Evolutionary conservation across 108 stramenopile species (phyloP).

Genomic region (Cyclotella sp.): DNA sequence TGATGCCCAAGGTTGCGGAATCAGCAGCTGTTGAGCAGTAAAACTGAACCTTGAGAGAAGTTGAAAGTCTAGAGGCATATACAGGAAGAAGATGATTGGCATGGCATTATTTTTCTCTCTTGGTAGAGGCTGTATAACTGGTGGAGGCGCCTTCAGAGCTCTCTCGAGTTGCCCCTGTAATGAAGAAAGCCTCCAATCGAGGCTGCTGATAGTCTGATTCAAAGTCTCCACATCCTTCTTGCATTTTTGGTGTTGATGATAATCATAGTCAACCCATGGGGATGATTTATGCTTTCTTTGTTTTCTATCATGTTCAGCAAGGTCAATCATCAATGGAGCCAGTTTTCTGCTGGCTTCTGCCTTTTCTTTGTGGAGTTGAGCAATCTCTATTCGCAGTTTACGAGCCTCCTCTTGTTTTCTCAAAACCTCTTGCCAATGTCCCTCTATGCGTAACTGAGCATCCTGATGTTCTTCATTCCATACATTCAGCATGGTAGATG

Average conservation of each 20-base stretch:
- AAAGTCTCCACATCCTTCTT: not conserved
- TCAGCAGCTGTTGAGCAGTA: constrained; percentile 46
- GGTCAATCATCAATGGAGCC: constrained; percentile 2
- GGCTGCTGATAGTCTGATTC: not conserved
- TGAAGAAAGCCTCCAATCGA: constrained; percentile 12
- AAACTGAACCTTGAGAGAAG: constrained; percentile 49
- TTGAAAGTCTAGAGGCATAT: constrained; percentile 48
- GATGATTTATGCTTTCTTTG: not conserved
- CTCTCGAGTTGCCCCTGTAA: constrained; percentile 5
- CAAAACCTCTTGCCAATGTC: constrained; percentile 44
- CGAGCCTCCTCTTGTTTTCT: constrained; percentile 21
- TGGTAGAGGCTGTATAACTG: constrained; percentile 48
- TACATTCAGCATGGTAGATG: constrained; percentile 18
- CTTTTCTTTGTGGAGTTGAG: not conserved
- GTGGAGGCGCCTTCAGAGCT: constrained; percentile 26
- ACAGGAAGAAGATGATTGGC: constrained; percentile 49
- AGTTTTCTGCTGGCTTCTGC: constrained; percentile 21
- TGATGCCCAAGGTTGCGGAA: constrained; percentile 29
- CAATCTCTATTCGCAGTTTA: constrained; percentile 19
- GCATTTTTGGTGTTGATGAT: not conserved
- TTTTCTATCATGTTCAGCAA: constrained; percentile 31
- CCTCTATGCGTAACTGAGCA: constrained; percentile 23
- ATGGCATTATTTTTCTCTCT: constrained; percentile 26
- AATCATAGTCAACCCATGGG: not conserved
- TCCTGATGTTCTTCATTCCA: constrained; percentile 32